These are phyloP conservation scores for Beverwykella pulmonaria DNA, from an alignment of 495 filamentous ascomycete genomes.

Conservation along the genomic window DNA sequence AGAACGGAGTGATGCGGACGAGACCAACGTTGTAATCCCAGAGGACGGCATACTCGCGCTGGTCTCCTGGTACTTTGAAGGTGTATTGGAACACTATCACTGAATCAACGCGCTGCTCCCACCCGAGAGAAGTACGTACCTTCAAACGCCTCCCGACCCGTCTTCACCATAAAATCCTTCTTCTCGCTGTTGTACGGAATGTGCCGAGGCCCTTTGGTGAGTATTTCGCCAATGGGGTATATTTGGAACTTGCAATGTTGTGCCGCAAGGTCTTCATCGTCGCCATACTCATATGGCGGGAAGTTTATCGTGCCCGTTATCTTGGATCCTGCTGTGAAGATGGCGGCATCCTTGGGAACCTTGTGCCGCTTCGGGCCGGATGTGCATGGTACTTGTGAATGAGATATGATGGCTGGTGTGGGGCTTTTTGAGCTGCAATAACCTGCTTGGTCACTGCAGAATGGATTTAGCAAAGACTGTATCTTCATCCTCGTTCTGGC, in stretches of 20 bases:
- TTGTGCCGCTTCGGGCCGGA: conserved; percentile 51
- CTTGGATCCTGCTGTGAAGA: conserved; percentile 57
- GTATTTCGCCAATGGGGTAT: conserved; percentile 68
- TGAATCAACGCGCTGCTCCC: conserved; percentile 20
- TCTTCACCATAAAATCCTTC: conserved; percentile 80
- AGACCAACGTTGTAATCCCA: conserved; percentile 98
- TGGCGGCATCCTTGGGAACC: conserved; percentile 61
- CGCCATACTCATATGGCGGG: conserved; percentile 62
- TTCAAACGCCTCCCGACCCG: conserved; percentile 84
- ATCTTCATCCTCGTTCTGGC: conserved; percentile 33
- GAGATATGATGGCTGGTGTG: conserved; percentile 14
- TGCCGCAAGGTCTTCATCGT: conserved; percentile 57
- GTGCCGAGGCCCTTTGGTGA: conserved; percentile 63
- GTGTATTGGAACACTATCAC: conserved; percentile 82
- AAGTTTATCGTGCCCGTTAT: conserved; percentile 67
- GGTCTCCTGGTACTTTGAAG: conserved; percentile 73
- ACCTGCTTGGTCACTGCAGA: conserved; percentile 19
- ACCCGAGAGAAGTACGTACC: conserved; percentile 55
- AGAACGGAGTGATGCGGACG: conserved; percentile 90
- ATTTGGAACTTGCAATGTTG: conserved; percentile 64
- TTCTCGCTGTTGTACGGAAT: conserved; percentile 96
- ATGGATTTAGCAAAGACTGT: conserved; percentile 38
- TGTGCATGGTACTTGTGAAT: conserved; percentile 1
- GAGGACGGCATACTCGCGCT: conserved; percentile 74
- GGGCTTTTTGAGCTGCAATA: conserved; percentile 19